Base-by-base conservation (phyloP, 169 alveolate species). In the Plasmodium falciparum region DNA sequence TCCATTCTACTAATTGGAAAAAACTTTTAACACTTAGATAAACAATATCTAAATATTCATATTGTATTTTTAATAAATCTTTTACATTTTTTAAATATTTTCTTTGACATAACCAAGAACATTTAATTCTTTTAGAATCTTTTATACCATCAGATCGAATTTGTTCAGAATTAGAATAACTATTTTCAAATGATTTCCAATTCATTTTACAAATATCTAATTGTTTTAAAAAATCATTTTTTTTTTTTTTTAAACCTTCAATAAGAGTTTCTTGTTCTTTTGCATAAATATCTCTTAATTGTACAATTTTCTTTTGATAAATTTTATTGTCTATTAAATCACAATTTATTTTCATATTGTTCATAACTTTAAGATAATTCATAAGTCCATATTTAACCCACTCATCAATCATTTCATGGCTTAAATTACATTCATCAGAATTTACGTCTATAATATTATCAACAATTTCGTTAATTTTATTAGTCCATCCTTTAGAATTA, bases 91-190 rank as follows among this genome's bases (percentile, higher is more conserved):
- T 86, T 59, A 86, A 45, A 50, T 86, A 86, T 61, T 86, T 86
- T 65, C 88, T 71, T 72, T 86, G 92, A 61, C 92, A 86, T 62
- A 86, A 71, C 92, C 92, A 86, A 3, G 92, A 86, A 22, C 92
- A 86, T 61, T 86, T 86, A 58, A 71, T 86, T 66, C 73, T 86
- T 65, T 86, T 86, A 3, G 88, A 62, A 72, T 71, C 88, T 22
- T 50, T 70, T 45, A 70, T 50, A 45, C 92, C 88, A 86, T 86
- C 75, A 15, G 92, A 71, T 47, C 92, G 39, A 11, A 71, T 61
- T 62, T 61, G 33, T 49, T 86, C 92, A 12, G 92, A 86, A 59
- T 86, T 86, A 8, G 88, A 70, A 86, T 86, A 86, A 17, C 92
- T 86, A 73, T 86, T 86, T 86, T 86, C 92, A 65, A 86, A 86